Percentiles rank a stretch among this genome's conserved stretches.
Evolutionary conservation across 495 filamentous ascomycete genomes (phyloP).

Genomic region (Podospora fimiseda): DNA sequence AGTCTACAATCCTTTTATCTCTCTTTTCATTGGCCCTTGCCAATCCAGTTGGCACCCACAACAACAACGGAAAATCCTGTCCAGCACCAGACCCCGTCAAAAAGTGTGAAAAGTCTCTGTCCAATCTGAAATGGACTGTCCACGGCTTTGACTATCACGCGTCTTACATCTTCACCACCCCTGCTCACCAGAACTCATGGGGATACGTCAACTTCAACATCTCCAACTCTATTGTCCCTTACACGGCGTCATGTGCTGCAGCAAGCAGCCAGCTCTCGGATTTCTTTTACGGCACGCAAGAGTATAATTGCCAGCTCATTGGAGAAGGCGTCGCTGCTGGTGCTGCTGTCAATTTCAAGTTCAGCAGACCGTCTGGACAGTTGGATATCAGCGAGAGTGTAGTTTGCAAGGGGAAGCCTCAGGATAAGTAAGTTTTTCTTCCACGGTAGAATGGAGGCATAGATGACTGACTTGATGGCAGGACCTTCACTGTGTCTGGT

Average conservation of each 20-base stretch:
- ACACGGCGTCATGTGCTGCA: slow-evolving; percentile 29
- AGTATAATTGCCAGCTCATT: slow-evolving; percentile 27
- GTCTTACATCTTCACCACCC: slow-evolving; percentile 33
- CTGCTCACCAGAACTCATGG: slow-evolving; percentile 37
- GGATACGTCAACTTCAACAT: slow-evolving; percentile 41
- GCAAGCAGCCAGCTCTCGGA: slow-evolving; percentile 31
- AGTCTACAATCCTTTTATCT: not conserved
- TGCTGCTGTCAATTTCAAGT: slow-evolving; percentile 26
- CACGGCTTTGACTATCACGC: slow-evolving; percentile 33
- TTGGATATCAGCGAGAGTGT: slow-evolving; percentile 33
- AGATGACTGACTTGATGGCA: slow-evolving; percentile 11
- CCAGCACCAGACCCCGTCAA: slow-evolving; percentile 1
- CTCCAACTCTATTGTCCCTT: slow-evolving; percentile 29
- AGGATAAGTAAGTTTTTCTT: slow-evolving; percentile 24
- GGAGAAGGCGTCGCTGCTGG: slow-evolving; percentile 4
- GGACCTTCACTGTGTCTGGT: slow-evolving; percentile 30
- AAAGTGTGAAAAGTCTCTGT: slow-evolving; percentile 9
- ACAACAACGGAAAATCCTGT: not conserved
- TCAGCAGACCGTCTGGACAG: slow-evolving; percentile 24
- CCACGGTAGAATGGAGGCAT: not conserved
- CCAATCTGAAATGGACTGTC: slow-evolving; percentile 12
- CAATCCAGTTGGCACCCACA: not conserved
- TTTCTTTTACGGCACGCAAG: slow-evolving; percentile 38
- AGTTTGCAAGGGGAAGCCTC: slow-evolving; percentile 21
- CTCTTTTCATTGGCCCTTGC: not conserved